phyloP scores from a whole-genome alignment of 2,329 filamentous ascomycete species.

The Aureobasidium subglaciale region DNA sequence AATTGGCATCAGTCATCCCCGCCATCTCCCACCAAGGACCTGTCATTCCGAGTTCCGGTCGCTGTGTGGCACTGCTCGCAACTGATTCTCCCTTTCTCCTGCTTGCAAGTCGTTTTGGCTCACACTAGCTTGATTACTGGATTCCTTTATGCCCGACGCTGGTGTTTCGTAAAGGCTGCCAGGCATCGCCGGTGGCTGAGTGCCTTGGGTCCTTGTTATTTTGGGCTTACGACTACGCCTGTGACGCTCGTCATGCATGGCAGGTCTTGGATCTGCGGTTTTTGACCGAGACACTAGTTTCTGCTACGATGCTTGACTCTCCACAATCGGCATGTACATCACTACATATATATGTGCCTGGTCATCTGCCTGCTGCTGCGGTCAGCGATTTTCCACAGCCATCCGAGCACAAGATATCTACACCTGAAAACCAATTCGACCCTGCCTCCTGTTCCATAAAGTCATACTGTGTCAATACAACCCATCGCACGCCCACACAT shows the following conservation, averaged over 20 bases:
- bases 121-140: neutral
- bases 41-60: slow-evolving; percentile 1
- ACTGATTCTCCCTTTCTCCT: neutral
- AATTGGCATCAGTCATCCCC: neutral
- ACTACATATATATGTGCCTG: slow-evolving; percentile 10
- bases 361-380: neutral
- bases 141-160: neutral
- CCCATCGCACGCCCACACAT: no score
- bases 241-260: slow-evolving; percentile 11
- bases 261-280: neutral
- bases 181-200: slow-evolving; percentile 8
- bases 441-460: no score
- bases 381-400: slow-evolving; percentile 3
- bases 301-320: neutral
- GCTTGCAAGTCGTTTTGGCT: neutral
- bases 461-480: neutral
- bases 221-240: slow-evolving; percentile 2
- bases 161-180: slow-evolving; percentile 5
- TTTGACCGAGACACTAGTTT: slow-evolving; percentile 12
- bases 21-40: slow-evolving; percentile 1
- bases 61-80: neutral
- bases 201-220: neutral
- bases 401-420: neutral
- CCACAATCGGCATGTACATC: slow-evolving; percentile 4
- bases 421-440: neutral